Conservation (phyloP, 1,139 yeast genomes). For the Taiozyma sp. region DNA sequence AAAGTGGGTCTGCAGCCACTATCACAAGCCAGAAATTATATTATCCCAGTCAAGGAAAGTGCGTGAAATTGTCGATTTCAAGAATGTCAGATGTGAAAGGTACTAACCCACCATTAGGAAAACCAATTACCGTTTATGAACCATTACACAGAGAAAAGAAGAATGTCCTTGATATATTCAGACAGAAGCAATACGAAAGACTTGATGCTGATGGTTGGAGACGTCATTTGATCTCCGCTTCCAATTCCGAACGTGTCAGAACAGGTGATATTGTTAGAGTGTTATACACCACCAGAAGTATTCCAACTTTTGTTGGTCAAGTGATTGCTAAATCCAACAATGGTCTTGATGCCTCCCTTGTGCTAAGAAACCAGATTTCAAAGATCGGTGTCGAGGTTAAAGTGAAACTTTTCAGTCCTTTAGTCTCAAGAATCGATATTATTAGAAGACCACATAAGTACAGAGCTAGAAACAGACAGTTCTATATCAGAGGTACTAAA, state of each 20-base stretch:
- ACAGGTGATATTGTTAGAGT: conserved; percentile 84
- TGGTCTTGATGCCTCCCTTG: conserved; percentile 64
- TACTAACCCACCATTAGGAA: conserved; percentile 20
- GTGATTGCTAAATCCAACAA: conserved; percentile 70
- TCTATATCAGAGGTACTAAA: conserved; percentile 79
- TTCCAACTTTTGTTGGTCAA: conserved; percentile 62
- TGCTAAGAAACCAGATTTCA: conserved; percentile 74
- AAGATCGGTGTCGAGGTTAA: conserved; percentile 80
- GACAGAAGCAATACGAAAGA: conserved; percentile 30
- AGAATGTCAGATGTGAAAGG: not conserved
- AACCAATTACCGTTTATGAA: conserved; percentile 30
- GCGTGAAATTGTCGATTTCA: conserved; percentile 4
- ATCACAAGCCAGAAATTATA: conserved; percentile 17
- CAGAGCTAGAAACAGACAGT: conserved; percentile 75
- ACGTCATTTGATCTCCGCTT: conserved; percentile 51
- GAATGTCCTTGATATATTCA: conserved; percentile 18
- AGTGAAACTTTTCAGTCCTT: conserved; percentile 76
- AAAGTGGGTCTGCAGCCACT: not conserved
- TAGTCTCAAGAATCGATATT: conserved; percentile 67
- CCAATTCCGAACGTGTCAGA: conserved; percentile 48
- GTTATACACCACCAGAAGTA: conserved; percentile 56
- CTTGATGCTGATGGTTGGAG: conserved; percentile 76
- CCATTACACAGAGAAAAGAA: conserved; percentile 25
- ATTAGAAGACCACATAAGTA: conserved; percentile 68
- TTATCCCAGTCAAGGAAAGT: conserved; percentile 19